Evolutionary conservation across 2,329 filamentous ascomycete genomes (phyloP).

Genomic region (Colletotrichum paranaense): DNA sequence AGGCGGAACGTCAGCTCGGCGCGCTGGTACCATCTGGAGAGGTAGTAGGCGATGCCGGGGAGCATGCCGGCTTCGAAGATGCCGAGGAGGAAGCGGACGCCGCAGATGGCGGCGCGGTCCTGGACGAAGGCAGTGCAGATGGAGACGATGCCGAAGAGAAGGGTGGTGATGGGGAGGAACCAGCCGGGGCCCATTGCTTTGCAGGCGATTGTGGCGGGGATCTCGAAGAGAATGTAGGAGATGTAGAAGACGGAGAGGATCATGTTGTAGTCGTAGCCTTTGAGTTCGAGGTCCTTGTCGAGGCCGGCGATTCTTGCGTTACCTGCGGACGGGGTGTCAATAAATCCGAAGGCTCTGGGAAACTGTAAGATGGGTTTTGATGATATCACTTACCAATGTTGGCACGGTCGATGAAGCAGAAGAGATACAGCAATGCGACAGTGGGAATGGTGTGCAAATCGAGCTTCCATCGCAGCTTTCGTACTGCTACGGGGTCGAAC

Average conservation of each 20-base stretch:
- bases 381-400: slow-evolving; percentile 68
- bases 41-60: slow-evolving; percentile 79
- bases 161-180: slow-evolving; percentile 72
- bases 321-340: slow-evolving; percentile 52
- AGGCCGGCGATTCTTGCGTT: slow-evolving; percentile 76
- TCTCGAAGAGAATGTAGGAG: slow-evolving; percentile 79
- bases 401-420: slow-evolving; percentile 80
- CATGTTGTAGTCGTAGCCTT: slow-evolving; percentile 75
- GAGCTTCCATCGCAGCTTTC: slow-evolving; percentile 70
- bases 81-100: slow-evolving; percentile 75
- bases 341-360: accelerated
- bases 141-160: slow-evolving; percentile 73
- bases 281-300: slow-evolving; percentile 69
- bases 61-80: slow-evolving; percentile 80
- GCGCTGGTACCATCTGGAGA: slow-evolving; percentile 78
- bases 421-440: slow-evolving; percentile 74
- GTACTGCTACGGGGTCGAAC: slow-evolving; percentile 69
- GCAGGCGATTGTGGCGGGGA: slow-evolving; percentile 75
- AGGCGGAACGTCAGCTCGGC: slow-evolving; percentile 76
- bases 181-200: slow-evolving; percentile 79
- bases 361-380: no score
- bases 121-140: slow-evolving; percentile 75
- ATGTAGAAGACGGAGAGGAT: slow-evolving; percentile 78
- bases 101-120: slow-evolving; percentile 61
- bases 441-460: slow-evolving; percentile 75